A percentile compares a stretch with the other conserved stretches of the same genome.
Conservation (phyloP, 768 basidiomycete genomes). For the Mycena latifolia region DNA sequence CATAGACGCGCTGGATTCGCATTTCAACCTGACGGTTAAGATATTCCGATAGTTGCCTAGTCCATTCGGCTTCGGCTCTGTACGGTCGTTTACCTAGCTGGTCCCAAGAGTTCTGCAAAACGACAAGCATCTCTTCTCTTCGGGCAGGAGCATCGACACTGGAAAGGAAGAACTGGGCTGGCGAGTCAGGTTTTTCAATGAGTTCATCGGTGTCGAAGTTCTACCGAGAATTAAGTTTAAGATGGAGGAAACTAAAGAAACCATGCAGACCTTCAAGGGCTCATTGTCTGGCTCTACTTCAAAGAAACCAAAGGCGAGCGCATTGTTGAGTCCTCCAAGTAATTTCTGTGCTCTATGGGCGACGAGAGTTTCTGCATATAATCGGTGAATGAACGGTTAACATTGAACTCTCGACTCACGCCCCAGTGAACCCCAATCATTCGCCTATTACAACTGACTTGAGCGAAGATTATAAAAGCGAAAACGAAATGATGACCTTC, state of each 20-base stretch:
- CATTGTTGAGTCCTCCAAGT: constrained; percentile 55
- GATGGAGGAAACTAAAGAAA: neutral
- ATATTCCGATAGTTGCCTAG: constrained; percentile 49
- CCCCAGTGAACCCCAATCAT: constrained; percentile 75
- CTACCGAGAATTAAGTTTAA: constrained; percentile 42
- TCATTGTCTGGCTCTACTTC: constrained; percentile 61
- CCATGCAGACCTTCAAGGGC: constrained; percentile 62
- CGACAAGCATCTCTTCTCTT: constrained; percentile 42
- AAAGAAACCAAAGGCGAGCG: constrained; percentile 60
- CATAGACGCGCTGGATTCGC: constrained; percentile 60
- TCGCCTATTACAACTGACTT: constrained; percentile 56
- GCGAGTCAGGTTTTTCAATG: constrained; percentile 54
- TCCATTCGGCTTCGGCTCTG: constrained; percentile 57
- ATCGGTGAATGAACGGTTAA: neutral
- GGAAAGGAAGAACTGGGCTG: constrained; percentile 47
- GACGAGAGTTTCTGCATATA: constrained; percentile 57
- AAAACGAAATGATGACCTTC: constrained; percentile 55
- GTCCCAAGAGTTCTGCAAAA: constrained; percentile 46
- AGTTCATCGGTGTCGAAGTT: constrained; percentile 64
- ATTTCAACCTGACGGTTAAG: constrained; percentile 54
- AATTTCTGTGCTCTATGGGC: constrained; percentile 62
- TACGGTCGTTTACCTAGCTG: constrained; percentile 46
- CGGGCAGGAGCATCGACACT: constrained; percentile 15
- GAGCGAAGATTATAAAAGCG: neutral
- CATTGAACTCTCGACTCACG: constrained; percentile 65